Percentiles rank a stretch among this genome's conserved stretches.
These are phyloP conservation scores for Populus euphratica DNA, from an alignment of 345 rosid genomes.

Conservation along the genomic window DNA sequence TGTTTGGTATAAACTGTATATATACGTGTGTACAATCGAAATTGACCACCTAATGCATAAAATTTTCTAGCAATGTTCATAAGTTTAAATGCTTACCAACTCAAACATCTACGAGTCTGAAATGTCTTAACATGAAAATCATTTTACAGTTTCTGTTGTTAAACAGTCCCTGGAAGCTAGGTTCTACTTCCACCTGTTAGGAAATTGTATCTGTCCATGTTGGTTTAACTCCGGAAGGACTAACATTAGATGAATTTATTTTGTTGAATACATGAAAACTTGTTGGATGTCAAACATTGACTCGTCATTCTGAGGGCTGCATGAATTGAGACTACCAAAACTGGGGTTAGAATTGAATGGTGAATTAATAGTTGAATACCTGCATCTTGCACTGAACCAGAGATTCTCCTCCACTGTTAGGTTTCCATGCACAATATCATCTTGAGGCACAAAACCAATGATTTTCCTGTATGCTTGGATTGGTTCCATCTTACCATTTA, in stretches of 20 bases:
- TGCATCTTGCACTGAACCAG: constrained; percentile 99
- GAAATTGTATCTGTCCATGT: not conserved
- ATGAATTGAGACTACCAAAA: not conserved
- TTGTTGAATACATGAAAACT: not conserved
- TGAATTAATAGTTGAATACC: constrained; percentile 39
- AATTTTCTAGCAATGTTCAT: not conserved
- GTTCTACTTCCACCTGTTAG: not conserved
- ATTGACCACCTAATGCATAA: not conserved
- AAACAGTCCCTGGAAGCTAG: not conserved
- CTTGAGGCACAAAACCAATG: constrained; percentile 95
- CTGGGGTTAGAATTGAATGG: not conserved
- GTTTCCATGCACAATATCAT: constrained; percentile 98
- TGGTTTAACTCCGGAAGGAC: not conserved
- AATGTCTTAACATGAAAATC: not conserved
- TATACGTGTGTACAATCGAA: not conserved
- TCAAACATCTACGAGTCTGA: not conserved
- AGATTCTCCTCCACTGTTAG: constrained; percentile 94
- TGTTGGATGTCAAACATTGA: not conserved
- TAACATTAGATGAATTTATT: not conserved
- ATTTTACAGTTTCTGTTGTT: not conserved
- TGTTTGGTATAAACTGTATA: not conserved
- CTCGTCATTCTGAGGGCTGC: no score
- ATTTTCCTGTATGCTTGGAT: constrained; percentile 84
- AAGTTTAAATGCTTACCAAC: not conserved
- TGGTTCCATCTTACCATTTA: constrained; percentile 79